Percentiles rank a stretch among this genome's conserved stretches.
Conservation (phyloP, 495 filamentous ascomycete genomes). For the Jackrogersella multiformis region DNA sequence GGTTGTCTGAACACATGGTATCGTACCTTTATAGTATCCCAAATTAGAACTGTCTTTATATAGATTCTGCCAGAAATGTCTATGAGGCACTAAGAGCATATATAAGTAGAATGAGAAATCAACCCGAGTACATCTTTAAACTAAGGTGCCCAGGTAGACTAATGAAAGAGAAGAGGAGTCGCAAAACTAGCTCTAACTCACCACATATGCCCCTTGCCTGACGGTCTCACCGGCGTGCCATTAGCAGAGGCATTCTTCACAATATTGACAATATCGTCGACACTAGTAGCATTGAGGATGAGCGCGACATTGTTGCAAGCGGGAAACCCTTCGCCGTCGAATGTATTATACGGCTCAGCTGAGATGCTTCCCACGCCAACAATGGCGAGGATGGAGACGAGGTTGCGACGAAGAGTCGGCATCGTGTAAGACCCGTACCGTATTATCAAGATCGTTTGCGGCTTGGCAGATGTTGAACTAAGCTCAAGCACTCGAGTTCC, state of each 20-base stretch:
- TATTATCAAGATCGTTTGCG: neutral
- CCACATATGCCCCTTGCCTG: constrained; percentile 62
- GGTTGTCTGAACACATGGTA: constrained; percentile 58
- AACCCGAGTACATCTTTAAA: no score
- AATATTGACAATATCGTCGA: constrained; percentile 53
- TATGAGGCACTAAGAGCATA: neutral
- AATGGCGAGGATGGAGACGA: constrained; percentile 25
- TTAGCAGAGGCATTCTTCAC: constrained; percentile 50
- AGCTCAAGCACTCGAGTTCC: constrained; percentile 20
- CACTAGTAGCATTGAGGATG: constrained; percentile 53
- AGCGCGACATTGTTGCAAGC: constrained; percentile 55
- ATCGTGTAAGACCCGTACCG: constrained; percentile 22
- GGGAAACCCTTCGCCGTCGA: constrained; percentile 59
- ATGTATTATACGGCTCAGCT: constrained; percentile 57
- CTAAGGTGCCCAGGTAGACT: neutral
- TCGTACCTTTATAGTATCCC: constrained; percentile 49
- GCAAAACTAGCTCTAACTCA: constrained; percentile 26
- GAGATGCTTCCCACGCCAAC: constrained; percentile 16
- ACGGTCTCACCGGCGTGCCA: constrained; percentile 52
- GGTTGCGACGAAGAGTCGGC: constrained; percentile 25
- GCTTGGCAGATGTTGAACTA: constrained; percentile 22
- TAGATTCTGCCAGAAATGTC: neutral
- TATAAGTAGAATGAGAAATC: neutral
- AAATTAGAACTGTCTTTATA: constrained; percentile 2
- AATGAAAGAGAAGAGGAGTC: neutral